These are phyloP conservation scores for Verticillium isaacii DNA, from an alignment of 2,329 filamentous ascomycete species.

Conservation along the genomic window DNA sequence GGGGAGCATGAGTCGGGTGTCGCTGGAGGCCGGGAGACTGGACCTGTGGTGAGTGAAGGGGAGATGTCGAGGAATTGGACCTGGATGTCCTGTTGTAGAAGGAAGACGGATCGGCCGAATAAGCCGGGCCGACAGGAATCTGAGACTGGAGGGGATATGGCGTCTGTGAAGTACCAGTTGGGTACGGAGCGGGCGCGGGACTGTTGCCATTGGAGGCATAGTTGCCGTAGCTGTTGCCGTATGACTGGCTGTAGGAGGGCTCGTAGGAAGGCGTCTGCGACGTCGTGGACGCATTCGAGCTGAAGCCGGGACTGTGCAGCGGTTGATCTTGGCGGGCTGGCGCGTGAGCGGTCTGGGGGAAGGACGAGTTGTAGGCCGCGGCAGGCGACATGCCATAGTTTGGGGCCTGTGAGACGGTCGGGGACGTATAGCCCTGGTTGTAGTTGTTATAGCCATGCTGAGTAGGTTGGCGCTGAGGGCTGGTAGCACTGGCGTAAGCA, in stretches of 20 bases:
- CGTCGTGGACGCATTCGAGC: constrained; percentile 26
- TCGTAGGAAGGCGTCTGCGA: constrained; percentile 27
- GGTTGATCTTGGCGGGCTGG: constrained; percentile 2
- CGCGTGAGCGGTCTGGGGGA: constrained; percentile 3
- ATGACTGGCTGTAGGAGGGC: constrained; percentile 19
- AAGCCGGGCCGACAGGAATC: constrained; percentile 48
- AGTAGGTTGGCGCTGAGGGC: constrained; percentile 46
- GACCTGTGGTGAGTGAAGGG: constrained; percentile 39
- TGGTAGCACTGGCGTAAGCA: constrained; percentile 45
- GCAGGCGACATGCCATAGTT: constrained; percentile 32
- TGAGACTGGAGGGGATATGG: constrained; percentile 49
- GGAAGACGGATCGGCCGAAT: constrained; percentile 41
- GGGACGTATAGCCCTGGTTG: constrained; percentile 33
- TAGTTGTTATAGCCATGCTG: constrained; percentile 44
- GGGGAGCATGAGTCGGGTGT: constrained; percentile 55
- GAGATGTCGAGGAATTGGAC: constrained; percentile 46
- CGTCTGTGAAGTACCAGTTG: constrained; percentile 31
- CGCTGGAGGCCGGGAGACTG: constrained; percentile 44
- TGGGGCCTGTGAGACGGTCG: constrained; percentile 29
- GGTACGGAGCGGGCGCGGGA: constrained; percentile 30
- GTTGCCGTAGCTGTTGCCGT: constrained; percentile 20
- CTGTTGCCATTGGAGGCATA: constrained; percentile 35
- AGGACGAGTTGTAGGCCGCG: constrained; percentile 21
- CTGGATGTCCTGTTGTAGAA: constrained; percentile 39
- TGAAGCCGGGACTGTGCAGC: constrained; percentile 14